Evolutionary conservation across 2,329 filamentous ascomycete genomes (phyloP).

Genomic region (Diaporthe amygdali): DNA sequence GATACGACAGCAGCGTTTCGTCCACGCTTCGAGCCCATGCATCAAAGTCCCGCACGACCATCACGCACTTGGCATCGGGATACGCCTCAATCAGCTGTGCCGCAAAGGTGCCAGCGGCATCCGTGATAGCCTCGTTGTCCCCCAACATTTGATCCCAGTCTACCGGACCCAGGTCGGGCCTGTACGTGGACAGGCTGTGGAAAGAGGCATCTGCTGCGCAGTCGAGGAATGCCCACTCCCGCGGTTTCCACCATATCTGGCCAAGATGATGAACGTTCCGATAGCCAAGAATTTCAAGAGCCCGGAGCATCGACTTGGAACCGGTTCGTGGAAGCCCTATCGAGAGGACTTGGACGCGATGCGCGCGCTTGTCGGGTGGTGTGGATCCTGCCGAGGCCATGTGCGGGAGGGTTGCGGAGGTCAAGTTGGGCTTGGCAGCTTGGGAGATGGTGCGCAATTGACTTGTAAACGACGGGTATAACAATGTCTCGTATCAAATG

Average conservation of each 20-base stretch:
- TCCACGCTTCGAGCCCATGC: constrained; percentile 24
- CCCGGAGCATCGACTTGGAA: constrained; percentile 9
- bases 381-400: neutral
- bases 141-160: constrained; percentile 28
- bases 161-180: neutral
- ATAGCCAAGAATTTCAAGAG: constrained; percentile 10
- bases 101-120: constrained; percentile 25
- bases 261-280: constrained; percentile 6
- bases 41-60: constrained; percentile 28
- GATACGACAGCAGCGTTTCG: constrained; percentile 29
- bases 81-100: constrained; percentile 27
- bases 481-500: neutral
- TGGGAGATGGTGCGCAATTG: neutral
- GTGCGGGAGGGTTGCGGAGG: neutral
- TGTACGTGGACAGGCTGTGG: constrained; percentile 9
- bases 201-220: constrained; percentile 17
- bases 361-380: neutral
- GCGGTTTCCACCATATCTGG: neutral
- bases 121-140: constrained; percentile 27
- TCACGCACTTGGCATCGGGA: constrained; percentile 28
- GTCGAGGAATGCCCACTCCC: constrained; percentile 13
- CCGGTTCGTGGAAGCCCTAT: constrained; percentile 22
- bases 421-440: neutral
- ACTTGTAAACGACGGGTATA: neutral
- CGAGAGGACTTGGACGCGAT: constrained; percentile 5